Evolutionary conservation across 352 stramenopile species (phyloP), one percentile per base, ranked within the genome.

Genomic region (Phytophthora meadii): DNA sequence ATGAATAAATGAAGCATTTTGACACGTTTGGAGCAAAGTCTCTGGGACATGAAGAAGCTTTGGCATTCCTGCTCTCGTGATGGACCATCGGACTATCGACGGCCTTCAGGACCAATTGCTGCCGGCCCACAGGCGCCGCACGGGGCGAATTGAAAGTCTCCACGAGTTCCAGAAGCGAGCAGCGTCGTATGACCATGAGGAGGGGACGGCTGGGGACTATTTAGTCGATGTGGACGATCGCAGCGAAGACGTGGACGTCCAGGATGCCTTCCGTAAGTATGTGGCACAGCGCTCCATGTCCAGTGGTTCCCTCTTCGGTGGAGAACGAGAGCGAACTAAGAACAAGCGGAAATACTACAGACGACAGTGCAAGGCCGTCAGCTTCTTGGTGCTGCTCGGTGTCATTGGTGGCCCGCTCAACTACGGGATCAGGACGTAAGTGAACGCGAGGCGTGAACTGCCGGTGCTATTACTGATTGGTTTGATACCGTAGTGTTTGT

Each of bases 161-260:
- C 76, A 83, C 62, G 83, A 92, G 76, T 92, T 92, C 72, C 81
- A 90, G 65, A 81, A 90, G 63, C 83, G 83, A 15, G 83, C 79
- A 37, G 68, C 82, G 30, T 84, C 80, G 30, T 87, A 87, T 34
- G 48, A 78, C 22, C 63, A 76, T 15, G 63, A 74, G 45, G 54
- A 57, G 52, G 42, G 44, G 28, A n/a, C 30, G 7, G 28, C 41
- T 36, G 61, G 62, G 37, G 61, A 73, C 19, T 65, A 67, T 25
- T 22, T 65, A 14, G 55, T 75, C 24, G 63, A 54, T 17, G 17
- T 44, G 17, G 48, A 54, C 30, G 48, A 10, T 42, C 48, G 22
- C 22, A 49, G 42, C 32, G 67, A 87, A 19, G 74, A 77, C 48
- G 75, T 70, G 5, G 79, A 87, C 28, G 68, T 74, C 54, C 51